Evolutionary conservation across 2,329 filamentous ascomycete genomes (phyloP), one percentile per base, ranked within the genome.

Genomic region (Diaporthe citriasiana): DNA sequence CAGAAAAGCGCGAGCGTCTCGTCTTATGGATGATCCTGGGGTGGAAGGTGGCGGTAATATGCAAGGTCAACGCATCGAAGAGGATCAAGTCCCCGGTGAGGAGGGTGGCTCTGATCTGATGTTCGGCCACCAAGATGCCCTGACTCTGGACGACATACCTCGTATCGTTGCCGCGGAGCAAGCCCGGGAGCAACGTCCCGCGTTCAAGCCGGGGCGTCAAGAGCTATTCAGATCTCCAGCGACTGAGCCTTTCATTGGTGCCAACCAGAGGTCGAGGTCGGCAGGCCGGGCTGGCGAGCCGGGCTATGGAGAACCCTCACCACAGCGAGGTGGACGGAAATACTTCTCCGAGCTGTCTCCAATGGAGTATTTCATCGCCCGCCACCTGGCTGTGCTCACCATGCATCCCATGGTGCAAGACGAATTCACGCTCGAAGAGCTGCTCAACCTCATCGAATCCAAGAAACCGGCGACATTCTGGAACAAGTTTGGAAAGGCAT

Each of bases 281-380:
- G 88, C 85, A 15, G 85, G 86, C 33, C 84, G 86, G 70, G 87
- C 87, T 70, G 85, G 87, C 68, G 87, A 89, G 27, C 79, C 87
- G 8, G 89, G 90, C 40, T 79, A 83, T 30, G 83, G 81, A 12
- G 91, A 93, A 45, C 84, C 85, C 12, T 85, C 89, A 27, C 87
- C 89, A 8, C 86, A 89, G 74, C 88, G 85, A 69, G 83, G 87
- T 80, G 84, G 88, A 1, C 94, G 96, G 80, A 94, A 93, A 78
- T 99, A 97, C 84, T 99, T 99, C 82, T 98, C 97, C 0, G 97
- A 99, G 81, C 89, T 99, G 8, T 97, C 97, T 3, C 95, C 94
- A 0, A 87, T 99, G 40, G 97, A 99, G 81, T 98, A 98, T 81
- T 98, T 99, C 82, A 98, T 98, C 79, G 94, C 98, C 59, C 93